phyloP scores from a whole-genome alignment of 2,329 filamentous ascomycete species.

The Pestalotiopsis sp. region DNA sequence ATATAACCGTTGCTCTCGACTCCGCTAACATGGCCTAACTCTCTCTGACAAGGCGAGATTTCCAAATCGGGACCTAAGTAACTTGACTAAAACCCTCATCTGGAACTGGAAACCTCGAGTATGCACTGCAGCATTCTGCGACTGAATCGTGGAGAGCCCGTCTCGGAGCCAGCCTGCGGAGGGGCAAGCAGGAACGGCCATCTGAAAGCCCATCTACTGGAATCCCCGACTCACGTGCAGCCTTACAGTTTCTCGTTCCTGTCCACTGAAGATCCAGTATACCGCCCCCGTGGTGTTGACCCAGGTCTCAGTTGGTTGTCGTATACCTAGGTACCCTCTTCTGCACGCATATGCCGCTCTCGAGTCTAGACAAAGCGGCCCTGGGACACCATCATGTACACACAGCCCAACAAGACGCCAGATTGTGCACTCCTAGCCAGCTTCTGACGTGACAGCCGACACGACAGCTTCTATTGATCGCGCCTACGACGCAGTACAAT shows the following conservation, averaged over 20 bases:
- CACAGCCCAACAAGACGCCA: neutral
- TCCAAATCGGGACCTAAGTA: neutral
- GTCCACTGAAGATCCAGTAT: constrained; percentile 1
- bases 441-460: neutral
- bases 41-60: too few species aligned
- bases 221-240: neutral
- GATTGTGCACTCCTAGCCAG: neutral
- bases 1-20: neutral
- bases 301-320: neutral
- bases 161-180: neutral
- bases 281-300: neutral
- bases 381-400: neutral
- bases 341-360: neutral
- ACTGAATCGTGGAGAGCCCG: neutral
- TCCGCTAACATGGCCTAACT: neutral
- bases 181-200: neutral
- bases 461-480: neutral
- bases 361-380: neutral
- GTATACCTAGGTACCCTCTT: too few species aligned
- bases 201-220: neutral
- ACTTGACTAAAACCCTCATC: neutral
- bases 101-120: neutral
- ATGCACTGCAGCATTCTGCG: neutral
- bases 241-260: neutral
- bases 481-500: too few species aligned